Conservation (phyloP, 306 rosid genomes). For the Echinosophora koreensis region DNA sequence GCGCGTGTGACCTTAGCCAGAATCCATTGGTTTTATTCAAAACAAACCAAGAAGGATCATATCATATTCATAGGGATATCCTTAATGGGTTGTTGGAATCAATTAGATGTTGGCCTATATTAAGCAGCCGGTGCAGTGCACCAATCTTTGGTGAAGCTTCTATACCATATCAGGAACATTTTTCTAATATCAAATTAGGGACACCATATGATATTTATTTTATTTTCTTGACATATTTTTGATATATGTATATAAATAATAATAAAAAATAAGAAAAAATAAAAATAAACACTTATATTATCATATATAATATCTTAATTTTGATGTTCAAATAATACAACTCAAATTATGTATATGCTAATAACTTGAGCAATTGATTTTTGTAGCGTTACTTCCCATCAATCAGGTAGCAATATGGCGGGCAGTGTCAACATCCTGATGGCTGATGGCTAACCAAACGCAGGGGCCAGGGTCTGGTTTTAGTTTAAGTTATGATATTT, state of each 20-base stretch:
- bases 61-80: background rate
- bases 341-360: too few species aligned
- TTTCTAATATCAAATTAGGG: too few species aligned
- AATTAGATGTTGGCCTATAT: background rate
- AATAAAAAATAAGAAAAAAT: too few species aligned
- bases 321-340: too few species aligned
- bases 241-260: too few species aligned
- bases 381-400: background rate
- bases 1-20: background rate
- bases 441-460: background rate
- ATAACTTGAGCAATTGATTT: background rate
- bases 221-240: too few species aligned
- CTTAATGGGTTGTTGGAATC: background rate
- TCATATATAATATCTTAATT: too few species aligned
- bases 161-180: background rate
- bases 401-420: background rate
- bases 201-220: too few species aligned
- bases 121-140: background rate
- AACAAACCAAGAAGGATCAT: background rate
- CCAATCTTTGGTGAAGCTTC: background rate
- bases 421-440: background rate
- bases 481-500: too few species aligned
- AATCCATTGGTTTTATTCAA: background rate
- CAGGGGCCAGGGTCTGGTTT: background rate
- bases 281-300: too few species aligned